A percentile compares a stretch with the other conserved stretches of the same genome.
Conservation (phyloP, 2,329 filamentous ascomycete species). For the Gnomoniopsis smithogilvyi region DNA sequence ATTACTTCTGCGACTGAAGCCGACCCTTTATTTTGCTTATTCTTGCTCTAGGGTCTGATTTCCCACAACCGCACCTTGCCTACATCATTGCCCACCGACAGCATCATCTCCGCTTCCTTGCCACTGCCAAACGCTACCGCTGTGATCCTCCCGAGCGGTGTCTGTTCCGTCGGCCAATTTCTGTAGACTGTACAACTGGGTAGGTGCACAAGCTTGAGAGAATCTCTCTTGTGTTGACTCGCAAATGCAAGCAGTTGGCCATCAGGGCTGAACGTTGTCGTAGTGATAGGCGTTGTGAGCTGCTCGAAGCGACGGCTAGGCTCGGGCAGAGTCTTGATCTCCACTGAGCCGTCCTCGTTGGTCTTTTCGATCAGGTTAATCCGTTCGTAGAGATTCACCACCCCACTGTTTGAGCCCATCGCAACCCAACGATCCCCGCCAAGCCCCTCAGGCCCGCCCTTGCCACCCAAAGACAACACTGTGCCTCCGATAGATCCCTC, state of each 20-base stretch:
- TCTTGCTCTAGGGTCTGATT: constrained; percentile 59
- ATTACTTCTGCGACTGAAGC: background rate
- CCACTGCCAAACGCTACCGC: constrained; percentile 64
- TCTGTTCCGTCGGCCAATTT: constrained; percentile 94
- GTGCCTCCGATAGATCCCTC: constrained; percentile 87
- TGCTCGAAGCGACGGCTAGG: constrained; percentile 78
- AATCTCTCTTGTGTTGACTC: constrained; percentile 84
- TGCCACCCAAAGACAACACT: constrained; percentile 74
- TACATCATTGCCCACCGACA: constrained; percentile 85
- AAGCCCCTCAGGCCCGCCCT: constrained; percentile 55
- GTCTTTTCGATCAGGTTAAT: constrained; percentile 51
- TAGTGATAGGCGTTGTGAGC: constrained; percentile 79
- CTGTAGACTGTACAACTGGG: constrained; percentile 91
- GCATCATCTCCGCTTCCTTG: constrained; percentile 50
- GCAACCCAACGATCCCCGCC: constrained; percentile 88
- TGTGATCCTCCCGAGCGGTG: constrained; percentile 80
- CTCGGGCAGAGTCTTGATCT: constrained; percentile 64
- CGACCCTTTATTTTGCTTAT: background rate
- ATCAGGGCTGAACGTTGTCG: constrained; percentile 79
- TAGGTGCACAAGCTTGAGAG: constrained; percentile 81
- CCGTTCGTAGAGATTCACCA: constrained; percentile 93
- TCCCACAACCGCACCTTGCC: constrained; percentile 93
- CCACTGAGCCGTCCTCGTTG: constrained; percentile 31
- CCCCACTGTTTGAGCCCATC: constrained; percentile 79
- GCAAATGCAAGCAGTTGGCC: constrained; percentile 86